Percentiles rank a stretch among this genome's conserved stretches.
These are phyloP conservation scores for Lippia alba DNA, from an alignment of 305 asterid genomes.

Conservation along the genomic window DNA sequence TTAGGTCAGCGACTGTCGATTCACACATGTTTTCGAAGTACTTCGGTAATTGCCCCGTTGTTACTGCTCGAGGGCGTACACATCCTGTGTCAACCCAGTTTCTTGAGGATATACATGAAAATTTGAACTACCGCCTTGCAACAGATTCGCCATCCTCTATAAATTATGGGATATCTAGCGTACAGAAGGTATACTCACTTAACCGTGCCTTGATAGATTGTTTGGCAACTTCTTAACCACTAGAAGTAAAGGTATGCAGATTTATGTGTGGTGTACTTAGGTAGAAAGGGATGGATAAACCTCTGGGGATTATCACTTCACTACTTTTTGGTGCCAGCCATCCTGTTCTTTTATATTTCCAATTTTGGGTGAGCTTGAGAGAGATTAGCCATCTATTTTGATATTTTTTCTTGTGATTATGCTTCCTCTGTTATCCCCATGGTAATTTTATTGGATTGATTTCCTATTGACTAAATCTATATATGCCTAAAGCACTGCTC, in stretches of 20 bases:
- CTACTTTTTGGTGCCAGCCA: constrained; percentile 20
- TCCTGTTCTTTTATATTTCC: constrained; percentile 5
- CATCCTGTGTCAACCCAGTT: constrained; percentile 85
- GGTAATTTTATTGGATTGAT: constrained; percentile 1
- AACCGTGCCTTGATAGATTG: not conserved
- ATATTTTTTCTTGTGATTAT: constrained; percentile 10
- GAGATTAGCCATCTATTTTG: constrained; percentile 1
- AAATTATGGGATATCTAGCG: constrained; percentile 53
- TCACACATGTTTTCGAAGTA: constrained; percentile 85
- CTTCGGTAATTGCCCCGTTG: constrained; percentile 91
- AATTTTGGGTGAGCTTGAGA: not conserved
- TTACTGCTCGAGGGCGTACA: constrained; percentile 93
- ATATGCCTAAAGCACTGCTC: not conserved
- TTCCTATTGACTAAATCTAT: not conserved
- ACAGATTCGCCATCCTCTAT: constrained; percentile 89
- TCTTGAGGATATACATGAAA: constrained; percentile 93
- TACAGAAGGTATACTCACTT: constrained; percentile 61
- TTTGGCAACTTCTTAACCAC: not conserved
- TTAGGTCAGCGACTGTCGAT: constrained; percentile 99
- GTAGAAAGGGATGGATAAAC: not conserved
- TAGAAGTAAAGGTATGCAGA: not conserved
- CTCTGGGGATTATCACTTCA: constrained; percentile 6
- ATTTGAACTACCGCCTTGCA: constrained; percentile 76
- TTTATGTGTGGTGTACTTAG: not conserved
- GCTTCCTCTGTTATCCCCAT: constrained; percentile 17